These are phyloP conservation scores for Poa annua DNA, from an alignment of 176 grass and related monocot species.

Conservation along the genomic window DNA sequence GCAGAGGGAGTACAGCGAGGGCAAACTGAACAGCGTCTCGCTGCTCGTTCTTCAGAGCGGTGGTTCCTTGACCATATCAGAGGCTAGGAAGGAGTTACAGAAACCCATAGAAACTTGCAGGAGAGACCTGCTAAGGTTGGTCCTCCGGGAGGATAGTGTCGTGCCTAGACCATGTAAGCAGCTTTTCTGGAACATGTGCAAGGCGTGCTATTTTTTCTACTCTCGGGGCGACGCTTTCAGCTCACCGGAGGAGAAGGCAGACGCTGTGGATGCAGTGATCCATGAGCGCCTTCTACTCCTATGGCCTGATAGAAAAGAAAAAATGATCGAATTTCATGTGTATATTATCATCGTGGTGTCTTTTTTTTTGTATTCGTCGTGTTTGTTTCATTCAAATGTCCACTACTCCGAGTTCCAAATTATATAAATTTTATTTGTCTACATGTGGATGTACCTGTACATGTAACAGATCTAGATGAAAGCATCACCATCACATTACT, in stretches of 20 bases:
- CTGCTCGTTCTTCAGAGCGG: constrained; percentile 28
- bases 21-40: constrained; percentile 56
- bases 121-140: constrained; percentile 50
- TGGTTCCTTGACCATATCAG: constrained; percentile 35
- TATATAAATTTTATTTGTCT: no score
- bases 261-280: constrained; percentile 62
- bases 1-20: constrained; percentile 61
- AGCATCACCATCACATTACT: no score
- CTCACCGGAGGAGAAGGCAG: constrained; percentile 56
- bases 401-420: no score
- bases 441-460: no score
- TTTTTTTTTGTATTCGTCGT: no score
- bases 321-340: no score
- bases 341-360: no score
- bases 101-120: constrained; percentile 22
- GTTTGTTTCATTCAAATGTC: no score
- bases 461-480: no score
- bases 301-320: no score
- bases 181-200: constrained; percentile 89
- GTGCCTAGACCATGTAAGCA: constrained; percentile 63
- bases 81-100: constrained; percentile 35
- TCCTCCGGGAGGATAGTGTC: constrained; percentile 42
- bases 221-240: constrained; percentile 60
- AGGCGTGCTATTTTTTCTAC: constrained; percentile 66
- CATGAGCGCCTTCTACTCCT: background rate